Base-by-base conservation (phyloP, 2,329 filamentous ascomycete species). In the Chaetomium strumarium region DNA sequence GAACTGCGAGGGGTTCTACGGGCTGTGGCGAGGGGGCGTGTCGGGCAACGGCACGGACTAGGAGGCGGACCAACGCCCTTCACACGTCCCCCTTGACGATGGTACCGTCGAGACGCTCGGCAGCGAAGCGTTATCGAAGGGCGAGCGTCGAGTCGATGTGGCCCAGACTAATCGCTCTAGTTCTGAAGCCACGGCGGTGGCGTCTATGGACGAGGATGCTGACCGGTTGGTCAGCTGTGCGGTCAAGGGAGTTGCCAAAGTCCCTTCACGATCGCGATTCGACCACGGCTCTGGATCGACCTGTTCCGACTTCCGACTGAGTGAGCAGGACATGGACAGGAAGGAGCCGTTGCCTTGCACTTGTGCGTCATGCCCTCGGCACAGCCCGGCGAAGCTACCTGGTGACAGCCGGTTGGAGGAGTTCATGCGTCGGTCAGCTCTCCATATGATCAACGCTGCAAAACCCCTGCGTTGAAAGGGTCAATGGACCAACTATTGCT, bases 1-100 rank as follows among this genome's bases (percentile, higher is more conserved):
- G 72, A 85, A 85, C 58, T 85, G 81, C 55, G 79, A 83, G 6
- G 82, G 81, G 0, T 78, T 76, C 53, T 85, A 84, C 52, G 82
- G 82, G 2, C 74, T 85, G 36, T 85, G 82, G 82, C 74, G 77
- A 37, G 78, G 78, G 46, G 74, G 74, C n/a, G 54, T 61, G 37
- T 53, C 62, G 38, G 63, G 57, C 43, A 55, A 66, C 42, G 55
- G 59, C 56, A 66, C 68, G 16, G 70, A 73, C 55, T 74, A 74
- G 71, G 62, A 64, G 56, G 49, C 49, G 41, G 51, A 49, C 54
- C 48, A 55, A 43, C 46, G 55, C 57, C 51, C 57, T 36, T 33
- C 44, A 59, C 58, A 47, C 58, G 56, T 34, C 53, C 55, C 39
- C 54, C 30, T 50, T 42, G 46, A 58, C 40, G 45, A 46, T 43